Evolutionary conservation across 1,139 yeast genomes (phyloP).

Genomic region (Zygosaccharomyces sapae): DNA sequence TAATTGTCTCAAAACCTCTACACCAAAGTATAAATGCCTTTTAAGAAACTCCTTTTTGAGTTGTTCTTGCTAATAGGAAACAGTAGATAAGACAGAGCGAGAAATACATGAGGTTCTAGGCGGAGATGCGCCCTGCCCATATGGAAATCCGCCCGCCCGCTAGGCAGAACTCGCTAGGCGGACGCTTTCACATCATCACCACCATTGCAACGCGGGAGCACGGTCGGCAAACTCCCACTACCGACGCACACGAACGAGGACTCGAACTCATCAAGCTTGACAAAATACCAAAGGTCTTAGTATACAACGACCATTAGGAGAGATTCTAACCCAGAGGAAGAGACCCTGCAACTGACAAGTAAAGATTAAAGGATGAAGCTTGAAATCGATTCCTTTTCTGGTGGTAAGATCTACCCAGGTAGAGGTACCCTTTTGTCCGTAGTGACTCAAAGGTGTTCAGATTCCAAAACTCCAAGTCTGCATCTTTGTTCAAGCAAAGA

Average conservation of each 20-base stretch:
- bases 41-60: no score
- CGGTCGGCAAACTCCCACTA: neutral
- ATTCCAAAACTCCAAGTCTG: slow-evolving; percentile 97
- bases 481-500: slow-evolving; percentile 98
- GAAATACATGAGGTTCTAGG: neutral
- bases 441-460: slow-evolving; percentile 99
- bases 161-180: no score
- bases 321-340: slow-evolving; percentile 10
- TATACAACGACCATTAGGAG: slow-evolving; percentile 9
- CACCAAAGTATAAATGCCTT: neutral
- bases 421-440: slow-evolving; percentile 98
- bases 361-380: slow-evolving; percentile 68
- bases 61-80: neutral
- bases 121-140: no score
- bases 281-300: slow-evolving; percentile 5
- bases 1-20: neutral
- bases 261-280: slow-evolving; percentile 7
- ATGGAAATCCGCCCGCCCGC: no score
- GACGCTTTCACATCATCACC: no score
- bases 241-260: slow-evolving; percentile 2
- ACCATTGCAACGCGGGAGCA: no score
- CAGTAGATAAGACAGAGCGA: neutral
- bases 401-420: slow-evolving; percentile 99
- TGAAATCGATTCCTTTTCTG: slow-evolving; percentile 99
- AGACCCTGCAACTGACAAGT: slow-evolving; percentile 5